A percentile compares a stretch with the other conserved stretches of the same genome.
Evolutionary conservation across 257 asterid genomes (phyloP).

Genomic region (Fraxinus excelsior): DNA sequence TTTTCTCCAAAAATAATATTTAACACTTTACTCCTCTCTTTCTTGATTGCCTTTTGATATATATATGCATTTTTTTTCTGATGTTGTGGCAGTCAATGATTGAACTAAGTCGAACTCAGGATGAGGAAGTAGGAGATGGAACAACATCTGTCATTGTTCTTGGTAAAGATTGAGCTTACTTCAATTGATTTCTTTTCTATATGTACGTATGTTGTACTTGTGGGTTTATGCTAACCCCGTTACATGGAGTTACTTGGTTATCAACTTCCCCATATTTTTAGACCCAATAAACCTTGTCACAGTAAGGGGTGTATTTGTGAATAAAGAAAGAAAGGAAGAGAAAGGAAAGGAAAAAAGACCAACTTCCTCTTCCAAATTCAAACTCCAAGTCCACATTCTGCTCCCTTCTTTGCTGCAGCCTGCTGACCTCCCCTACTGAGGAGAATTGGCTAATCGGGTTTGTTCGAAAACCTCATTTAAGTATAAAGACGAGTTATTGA

Average conservation of each 20-base stretch:
- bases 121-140: constrained; percentile 99
- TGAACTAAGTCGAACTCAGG: constrained; percentile 97
- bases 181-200: constrained; percentile 12
- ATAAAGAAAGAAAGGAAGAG: not conserved
- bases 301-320: not conserved
- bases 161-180: constrained; percentile 47
- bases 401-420: not conserved
- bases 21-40: not conserved
- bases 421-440: not conserved
- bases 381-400: not conserved
- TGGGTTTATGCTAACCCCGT: not conserved
- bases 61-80: not conserved
- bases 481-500: not conserved
- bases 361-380: not conserved
- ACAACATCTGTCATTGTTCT: constrained; percentile 97
- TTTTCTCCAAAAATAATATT: not conserved
- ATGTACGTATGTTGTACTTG: not conserved
- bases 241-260: not conserved
- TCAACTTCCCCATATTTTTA: not conserved
- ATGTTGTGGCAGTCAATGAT: constrained; percentile 81
- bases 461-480: not conserved
- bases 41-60: constrained; percentile 22
- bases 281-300: not conserved
- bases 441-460: not conserved
- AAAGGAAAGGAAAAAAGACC: not conserved